Evolutionary conservation across 2,329 filamentous ascomycete species (phyloP).

Genomic region (Exserohilum rostratum): DNA sequence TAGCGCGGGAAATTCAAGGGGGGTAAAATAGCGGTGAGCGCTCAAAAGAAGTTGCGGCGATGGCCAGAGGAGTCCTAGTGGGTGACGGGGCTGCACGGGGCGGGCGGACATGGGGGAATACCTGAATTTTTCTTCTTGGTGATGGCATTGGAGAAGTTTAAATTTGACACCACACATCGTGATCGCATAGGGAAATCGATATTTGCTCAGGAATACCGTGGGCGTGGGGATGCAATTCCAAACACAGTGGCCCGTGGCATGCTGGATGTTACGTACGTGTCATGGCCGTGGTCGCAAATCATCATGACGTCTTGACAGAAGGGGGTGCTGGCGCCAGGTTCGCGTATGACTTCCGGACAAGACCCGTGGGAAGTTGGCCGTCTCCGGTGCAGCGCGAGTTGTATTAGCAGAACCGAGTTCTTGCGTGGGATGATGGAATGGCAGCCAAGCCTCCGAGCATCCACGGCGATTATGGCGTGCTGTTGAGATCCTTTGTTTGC

Average conservation of each 20-base stretch:
- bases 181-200: constrained; percentile 16
- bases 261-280: constrained; percentile 11
- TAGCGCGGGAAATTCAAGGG: background rate
- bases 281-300: constrained; percentile 6
- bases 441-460: background rate
- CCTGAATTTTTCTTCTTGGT: constrained; percentile 1
- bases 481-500: background rate
- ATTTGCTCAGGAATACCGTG: constrained; percentile 18
- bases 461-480: background rate
- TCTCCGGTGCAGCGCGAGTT: background rate
- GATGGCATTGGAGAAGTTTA: constrained; percentile 5
- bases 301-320: constrained; percentile 9
- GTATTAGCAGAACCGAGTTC: background rate
- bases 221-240: constrained; percentile 26
- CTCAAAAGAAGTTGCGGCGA: background rate
- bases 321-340: background rate
- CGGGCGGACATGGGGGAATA: constrained; percentile 4
- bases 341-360: background rate
- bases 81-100: constrained; percentile 2
- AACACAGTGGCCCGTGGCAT: constrained; percentile 8
- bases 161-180: constrained; percentile 34
- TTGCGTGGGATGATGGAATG: background rate
- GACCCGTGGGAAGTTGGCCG: background rate
- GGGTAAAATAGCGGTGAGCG: constrained; percentile 17
- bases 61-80: background rate